Percentiles rank a stretch among this genome's conserved stretches.
These are phyloP conservation scores for Dictyostelium discoideum DNA, from an alignment of 78 protist genomes.

Conservation along the genomic window DNA sequence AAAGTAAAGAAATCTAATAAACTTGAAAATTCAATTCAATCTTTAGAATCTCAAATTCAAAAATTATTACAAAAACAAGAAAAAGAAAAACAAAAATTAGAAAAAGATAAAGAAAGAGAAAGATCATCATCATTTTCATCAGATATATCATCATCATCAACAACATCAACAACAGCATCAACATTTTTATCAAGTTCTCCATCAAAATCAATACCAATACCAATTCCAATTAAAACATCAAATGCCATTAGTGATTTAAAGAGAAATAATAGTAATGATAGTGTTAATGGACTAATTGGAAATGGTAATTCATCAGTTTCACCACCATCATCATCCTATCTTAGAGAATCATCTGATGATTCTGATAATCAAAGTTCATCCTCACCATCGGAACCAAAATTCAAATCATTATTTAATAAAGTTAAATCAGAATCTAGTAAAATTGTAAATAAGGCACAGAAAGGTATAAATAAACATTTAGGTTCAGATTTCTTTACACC, in stretches of 20 bases:
- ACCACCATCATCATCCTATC: neutral
- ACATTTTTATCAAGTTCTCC: neutral
- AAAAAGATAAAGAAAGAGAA: neutral
- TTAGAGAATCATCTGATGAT: conserved; percentile 34
- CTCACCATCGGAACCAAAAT: neutral
- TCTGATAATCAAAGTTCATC: neutral
- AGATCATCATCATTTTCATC: neutral
- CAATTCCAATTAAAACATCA: conserved; percentile 8
- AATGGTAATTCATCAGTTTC: neutral
- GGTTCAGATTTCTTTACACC: conserved; percentile 49
- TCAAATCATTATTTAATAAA: conserved; percentile 13
- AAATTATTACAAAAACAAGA: neutral
- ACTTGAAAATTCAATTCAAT: conserved; percentile 4
- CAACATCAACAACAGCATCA: neutral
- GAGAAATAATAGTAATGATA: neutral
- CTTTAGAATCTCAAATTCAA: neutral
- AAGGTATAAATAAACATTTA: conserved; percentile 50
- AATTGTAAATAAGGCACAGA: conserved; percentile 57
- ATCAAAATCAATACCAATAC: neutral
- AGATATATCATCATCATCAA: neutral
- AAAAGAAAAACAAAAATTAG: neutral
- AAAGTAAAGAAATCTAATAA: conserved; percentile 3
- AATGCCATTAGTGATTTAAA: neutral
- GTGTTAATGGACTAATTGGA: neutral
- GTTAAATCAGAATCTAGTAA: conserved; percentile 53